phyloP scores from a whole-genome alignment of 2,329 filamentous ascomycete species.

The Lithohypha guttulata region DNA sequence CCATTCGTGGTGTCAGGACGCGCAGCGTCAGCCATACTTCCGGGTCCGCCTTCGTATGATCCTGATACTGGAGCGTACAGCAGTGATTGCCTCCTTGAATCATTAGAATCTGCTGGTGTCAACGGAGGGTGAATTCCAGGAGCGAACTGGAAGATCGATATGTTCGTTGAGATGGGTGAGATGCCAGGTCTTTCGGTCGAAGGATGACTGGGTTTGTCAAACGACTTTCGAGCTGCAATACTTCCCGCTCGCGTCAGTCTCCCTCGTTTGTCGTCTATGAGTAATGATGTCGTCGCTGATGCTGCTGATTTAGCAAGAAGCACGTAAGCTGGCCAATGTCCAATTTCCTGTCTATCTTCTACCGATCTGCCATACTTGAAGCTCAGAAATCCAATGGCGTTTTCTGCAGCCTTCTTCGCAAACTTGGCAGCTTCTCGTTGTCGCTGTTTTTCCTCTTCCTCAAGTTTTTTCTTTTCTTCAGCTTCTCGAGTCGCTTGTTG shows the following conservation, averaged over 20 bases:
- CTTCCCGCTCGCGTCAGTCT: too few species aligned
- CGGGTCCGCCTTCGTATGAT: too few species aligned
- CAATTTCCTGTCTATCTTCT: background rate
- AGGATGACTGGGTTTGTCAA: background rate
- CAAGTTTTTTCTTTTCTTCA: background rate
- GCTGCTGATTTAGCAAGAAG: slow-evolving; percentile 1
- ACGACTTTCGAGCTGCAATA: too few species aligned
- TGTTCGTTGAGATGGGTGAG: background rate
- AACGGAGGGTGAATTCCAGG: background rate
- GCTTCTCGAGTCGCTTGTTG: background rate
- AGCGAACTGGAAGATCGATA: background rate
- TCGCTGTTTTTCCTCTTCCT: background rate
- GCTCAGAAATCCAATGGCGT: slow-evolving; percentile 1
- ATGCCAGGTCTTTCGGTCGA: background rate
- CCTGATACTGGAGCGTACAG: too few species aligned
- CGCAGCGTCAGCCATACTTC: too few species aligned
- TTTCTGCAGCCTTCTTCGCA: background rate
- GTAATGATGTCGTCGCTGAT: background rate
- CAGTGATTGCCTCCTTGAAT: background rate
- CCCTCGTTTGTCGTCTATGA: too few species aligned
- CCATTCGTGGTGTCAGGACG: slow-evolving; percentile 7
- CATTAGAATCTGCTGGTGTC: background rate
- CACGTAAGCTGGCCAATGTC: background rate
- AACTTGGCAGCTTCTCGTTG: background rate
- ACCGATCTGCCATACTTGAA: slow-evolving; percentile 7